Evolutionary conservation across 495 filamentous ascomycete genomes (phyloP), one percentile per base, ranked within the genome.

Genomic region (Trichoderma orchidacearum): DNA sequence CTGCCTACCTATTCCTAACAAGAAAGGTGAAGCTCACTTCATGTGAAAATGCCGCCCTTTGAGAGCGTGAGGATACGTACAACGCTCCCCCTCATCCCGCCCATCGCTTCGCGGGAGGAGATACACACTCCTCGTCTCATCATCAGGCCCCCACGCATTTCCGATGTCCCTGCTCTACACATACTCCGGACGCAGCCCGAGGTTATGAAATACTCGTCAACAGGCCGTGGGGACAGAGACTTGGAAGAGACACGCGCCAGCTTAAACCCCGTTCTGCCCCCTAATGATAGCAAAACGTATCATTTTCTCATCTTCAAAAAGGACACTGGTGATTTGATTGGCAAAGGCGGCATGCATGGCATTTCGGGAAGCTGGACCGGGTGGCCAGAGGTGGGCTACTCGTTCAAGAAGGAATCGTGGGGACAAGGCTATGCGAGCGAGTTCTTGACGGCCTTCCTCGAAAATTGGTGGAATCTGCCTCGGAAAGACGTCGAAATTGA

Each of bases 381-480:
- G 8, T 76, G 73, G 73, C 75, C 75, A 1, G 75, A 75, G 62
- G 52, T 76, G 12, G 76, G 76, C 15, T 79, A 77, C 56, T 75
- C 77, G 61, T 60, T 79, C 30, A 61, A 58, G 31, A 64, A 57
- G 36, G 72, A 75, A 55, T 31, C 29, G 25, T 79, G 75, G 75
- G 75, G 75, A 0, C 64, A 60, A 56, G 75, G 75, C 29, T 62
- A 72, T 25, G 75, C 61, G 15, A 74, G 70, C 1, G 76, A 79
- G 60, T 76, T 77, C 56, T 12, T 78, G 31, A 60, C 34, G 31
- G 75, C 62, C 11, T 75, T 69, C 51, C 21, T 75, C 29, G 28
- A 30, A 9, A 57, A 59, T 21, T 78, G 70, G 68, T 66, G 63
- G 51, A 59, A 28, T 23, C 52, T 79, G 60, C 69, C 69, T 51